Conservation (phyloP, 139 green algal genomes). For the Diplosphaera chodatii region DNA sequence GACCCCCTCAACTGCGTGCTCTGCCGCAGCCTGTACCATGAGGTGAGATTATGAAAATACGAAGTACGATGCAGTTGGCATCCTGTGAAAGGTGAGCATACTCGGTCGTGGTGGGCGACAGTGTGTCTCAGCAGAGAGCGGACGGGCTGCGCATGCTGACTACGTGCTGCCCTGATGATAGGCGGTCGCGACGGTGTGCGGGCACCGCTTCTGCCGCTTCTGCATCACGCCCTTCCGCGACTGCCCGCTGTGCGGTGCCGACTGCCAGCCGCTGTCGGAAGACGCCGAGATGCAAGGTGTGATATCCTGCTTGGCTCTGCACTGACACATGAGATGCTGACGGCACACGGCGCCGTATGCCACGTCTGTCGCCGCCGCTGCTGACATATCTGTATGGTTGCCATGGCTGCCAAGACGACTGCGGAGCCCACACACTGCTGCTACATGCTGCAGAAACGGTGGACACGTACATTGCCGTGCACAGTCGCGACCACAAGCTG, state of each 20-base stretch:
- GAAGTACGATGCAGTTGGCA: no score
- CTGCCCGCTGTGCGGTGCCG: conserved; percentile 45
- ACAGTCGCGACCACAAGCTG: conserved; percentile 13
- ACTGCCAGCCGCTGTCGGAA: conserved; percentile 24
- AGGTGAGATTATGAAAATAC: not conserved
- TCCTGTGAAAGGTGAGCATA: no score
- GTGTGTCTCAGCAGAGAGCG: no score
- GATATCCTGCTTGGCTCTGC: not conserved
- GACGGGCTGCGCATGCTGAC: no score
- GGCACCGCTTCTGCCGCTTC: conserved; percentile 25
- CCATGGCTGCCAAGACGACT: no score
- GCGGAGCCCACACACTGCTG: no score
- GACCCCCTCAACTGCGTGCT: conserved; percentile 28
- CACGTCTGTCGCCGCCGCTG: no score
- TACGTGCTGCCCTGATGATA: no score
- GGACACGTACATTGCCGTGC: conserved; percentile 27
- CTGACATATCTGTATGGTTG: not conserved
- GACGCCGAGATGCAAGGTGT: conserved; percentile 31
- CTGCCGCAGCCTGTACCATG: conserved; percentile 34
- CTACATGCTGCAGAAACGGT: conserved; percentile 8
- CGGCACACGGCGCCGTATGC: no score
- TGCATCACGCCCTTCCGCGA: conserved; percentile 31
- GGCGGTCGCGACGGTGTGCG: conserved; percentile 17
- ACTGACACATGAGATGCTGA: not conserved
- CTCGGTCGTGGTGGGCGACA: no score